Evolutionary conservation across 495 filamentous ascomycete genomes (phyloP).

Genomic region (Neurospora tetraspora): DNA sequence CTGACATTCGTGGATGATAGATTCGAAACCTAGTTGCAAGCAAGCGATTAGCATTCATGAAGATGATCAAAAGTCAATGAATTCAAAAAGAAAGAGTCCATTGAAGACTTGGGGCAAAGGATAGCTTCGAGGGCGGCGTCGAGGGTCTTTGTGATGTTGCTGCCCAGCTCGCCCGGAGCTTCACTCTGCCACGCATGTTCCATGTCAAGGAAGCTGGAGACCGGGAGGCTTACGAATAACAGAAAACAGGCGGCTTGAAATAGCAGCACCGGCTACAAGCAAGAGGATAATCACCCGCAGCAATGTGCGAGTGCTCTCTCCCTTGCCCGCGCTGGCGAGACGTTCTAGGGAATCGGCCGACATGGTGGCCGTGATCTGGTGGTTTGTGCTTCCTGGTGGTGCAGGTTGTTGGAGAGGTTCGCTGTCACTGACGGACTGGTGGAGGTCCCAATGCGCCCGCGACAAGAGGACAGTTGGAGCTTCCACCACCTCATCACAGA

Average conservation of each 20-base stretch:
- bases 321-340: slow-evolving; percentile 35
- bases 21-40: slow-evolving; percentile 72
- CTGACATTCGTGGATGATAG: slow-evolving; percentile 99
- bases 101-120: not conserved
- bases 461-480: slow-evolving; percentile 34
- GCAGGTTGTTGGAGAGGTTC: slow-evolving; percentile 12
- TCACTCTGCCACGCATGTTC: not conserved
- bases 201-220: slow-evolving; percentile 1
- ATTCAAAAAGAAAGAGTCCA: not conserved
- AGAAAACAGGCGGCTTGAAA: slow-evolving; percentile 92
- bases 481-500: slow-evolving; percentile 13
- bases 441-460: not conserved
- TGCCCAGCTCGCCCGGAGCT: slow-evolving; percentile 2
- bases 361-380: slow-evolving; percentile 24
- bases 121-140: not conserved
- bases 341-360: slow-evolving; percentile 27
- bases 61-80: not conserved
- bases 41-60: slow-evolving; percentile 24
- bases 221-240: slow-evolving; percentile 71
- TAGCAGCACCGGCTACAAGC: slow-evolving; percentile 84
- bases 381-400: slow-evolving; percentile 20
- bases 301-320: slow-evolving; percentile 68
- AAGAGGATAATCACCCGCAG: slow-evolving; percentile 85
- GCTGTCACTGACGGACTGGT: not conserved
- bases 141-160: not conserved